A percentile compares a stretch with the other conserved stretches of the same genome.
Conservation (phyloP, 2,329 filamentous ascomycete genomes). For the Hypoxylon sp. region DNA sequence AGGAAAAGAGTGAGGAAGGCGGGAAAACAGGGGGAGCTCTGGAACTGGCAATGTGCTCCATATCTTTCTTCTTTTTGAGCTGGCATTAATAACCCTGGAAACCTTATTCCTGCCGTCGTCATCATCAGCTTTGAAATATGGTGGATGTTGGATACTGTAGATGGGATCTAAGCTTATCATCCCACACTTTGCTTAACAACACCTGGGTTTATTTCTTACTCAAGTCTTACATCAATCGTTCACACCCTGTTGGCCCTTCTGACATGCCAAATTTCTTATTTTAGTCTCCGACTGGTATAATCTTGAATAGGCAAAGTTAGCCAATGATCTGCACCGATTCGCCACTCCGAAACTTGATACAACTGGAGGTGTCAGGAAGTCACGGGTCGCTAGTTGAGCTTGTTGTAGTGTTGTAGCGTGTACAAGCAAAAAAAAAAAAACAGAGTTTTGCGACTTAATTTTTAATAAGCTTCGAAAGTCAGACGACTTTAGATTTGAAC, state of each 20-base stretch:
- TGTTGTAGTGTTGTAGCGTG: neutral
- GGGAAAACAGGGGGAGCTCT: neutral
- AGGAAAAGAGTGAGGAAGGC: neutral
- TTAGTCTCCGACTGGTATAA: slow-evolving; percentile 11
- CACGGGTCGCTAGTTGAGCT: neutral
- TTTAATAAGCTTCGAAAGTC: neutral
- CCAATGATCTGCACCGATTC: slow-evolving; percentile 10
- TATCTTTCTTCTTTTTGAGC: neutral
- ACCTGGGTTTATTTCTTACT: neutral
- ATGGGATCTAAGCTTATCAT: slow-evolving; percentile 9
- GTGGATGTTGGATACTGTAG: neutral
- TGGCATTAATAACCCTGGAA: neutral
- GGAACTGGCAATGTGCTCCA: neutral
- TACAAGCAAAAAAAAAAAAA: too few species aligned
- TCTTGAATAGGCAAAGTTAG: neutral
- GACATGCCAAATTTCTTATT: slow-evolving; percentile 14
- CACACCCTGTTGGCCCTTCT: neutral
- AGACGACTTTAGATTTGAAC: neutral
- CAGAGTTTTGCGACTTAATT: neutral
- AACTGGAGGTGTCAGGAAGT: neutral
- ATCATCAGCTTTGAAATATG: neutral
- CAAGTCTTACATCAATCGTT: slow-evolving; percentile 8
- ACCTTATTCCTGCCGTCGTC: neutral
- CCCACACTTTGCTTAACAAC: slow-evolving; percentile 17
- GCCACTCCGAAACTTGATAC: slow-evolving; percentile 15